Evolutionary conservation across 2,329 filamentous ascomycete species (phyloP).

Genomic region (Malbranchea zuffiana): DNA sequence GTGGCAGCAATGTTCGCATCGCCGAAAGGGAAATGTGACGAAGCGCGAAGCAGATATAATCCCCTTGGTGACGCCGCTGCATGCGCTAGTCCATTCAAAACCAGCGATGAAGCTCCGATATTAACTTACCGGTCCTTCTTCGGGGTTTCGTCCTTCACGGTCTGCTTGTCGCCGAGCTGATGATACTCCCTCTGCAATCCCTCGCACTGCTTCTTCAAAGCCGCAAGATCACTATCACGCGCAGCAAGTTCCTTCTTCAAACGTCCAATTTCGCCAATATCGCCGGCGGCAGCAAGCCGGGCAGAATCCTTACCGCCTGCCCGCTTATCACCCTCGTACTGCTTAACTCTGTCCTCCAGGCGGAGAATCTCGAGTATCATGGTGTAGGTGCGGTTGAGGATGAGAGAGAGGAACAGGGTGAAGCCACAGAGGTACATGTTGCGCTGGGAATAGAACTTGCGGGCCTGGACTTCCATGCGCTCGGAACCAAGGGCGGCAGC

Average conservation of each 20-base stretch:
- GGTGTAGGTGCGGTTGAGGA: conserved; percentile 94
- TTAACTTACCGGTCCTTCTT: conserved; percentile 45
- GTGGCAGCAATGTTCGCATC: too few species aligned
- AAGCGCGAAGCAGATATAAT: too few species aligned
- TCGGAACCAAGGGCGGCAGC: conserved; percentile 74
- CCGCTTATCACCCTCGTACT: conserved; percentile 57
- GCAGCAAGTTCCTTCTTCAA: conserved; percentile 57
- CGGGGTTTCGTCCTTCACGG: conserved; percentile 39
- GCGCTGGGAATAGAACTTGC: conserved; percentile 99
- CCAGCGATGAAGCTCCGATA: too few species aligned
- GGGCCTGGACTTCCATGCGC: conserved; percentile 94
- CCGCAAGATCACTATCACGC: conserved; percentile 75
- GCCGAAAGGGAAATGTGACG: too few species aligned
- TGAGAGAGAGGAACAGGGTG: conserved; percentile 95
- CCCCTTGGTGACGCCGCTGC: too few species aligned
- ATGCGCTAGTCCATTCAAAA: too few species aligned
- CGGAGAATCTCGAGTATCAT: conserved; percentile 90
- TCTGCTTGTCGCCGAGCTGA: conserved; percentile 71
- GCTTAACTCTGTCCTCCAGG: conserved; percentile 83
- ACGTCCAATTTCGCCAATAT: conserved; percentile 64
- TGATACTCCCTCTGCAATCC: conserved; percentile 78
- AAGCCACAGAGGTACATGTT: conserved; percentile 99
- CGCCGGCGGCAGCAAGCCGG: conserved; percentile 61
- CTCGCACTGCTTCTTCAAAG: conserved; percentile 83
- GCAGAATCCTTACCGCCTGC: conserved; percentile 56